Base-by-base conservation (phyloP, 768 basidiomycete genomes). In the Mycena capillaripes region DNA sequence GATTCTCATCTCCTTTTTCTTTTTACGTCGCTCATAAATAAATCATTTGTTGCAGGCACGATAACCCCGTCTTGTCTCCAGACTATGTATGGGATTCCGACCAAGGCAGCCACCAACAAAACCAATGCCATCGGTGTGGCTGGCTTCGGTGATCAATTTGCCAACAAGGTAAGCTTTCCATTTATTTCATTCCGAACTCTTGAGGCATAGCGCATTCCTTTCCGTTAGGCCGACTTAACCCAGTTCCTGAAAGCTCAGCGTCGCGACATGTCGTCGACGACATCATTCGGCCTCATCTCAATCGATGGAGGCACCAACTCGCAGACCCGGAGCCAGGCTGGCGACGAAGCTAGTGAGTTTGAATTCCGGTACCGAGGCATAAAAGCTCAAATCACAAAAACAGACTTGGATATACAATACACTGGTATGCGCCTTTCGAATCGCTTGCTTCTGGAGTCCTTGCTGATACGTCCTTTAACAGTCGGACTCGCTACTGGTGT, bases 271-370 rank as follows among this genome's bases (percentile, higher is more conserved):
- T 16, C 57, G 27, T 69, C 78, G 1, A 52, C 75, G 21, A 79
- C 79, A 8, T 75, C 77, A 11, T 80, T 80, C 61, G 38, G 62
- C 7, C 60, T n/a, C n/a, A n/a, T n/a, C n/a, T n/a, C n/a, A n/a
- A 61, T 81, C 34, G 79, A 81, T 52, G 76, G 77, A 16, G 81
- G 79, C 2, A 64, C 65, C 12, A 81, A 81, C 67, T 71, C 73
- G 21, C 81, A 82, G 69, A 66, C 55, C 19, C 50, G 61, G 3
- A 66, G 46, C 36, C 42, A 76, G 19, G 79, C 81, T 14, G 80
- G 80, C n/a, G 62, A 72, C n/a, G 81, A 82, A 71, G 81, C 81
- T 21, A 76, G 71, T 72, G 25, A 42, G 71, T 62, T 21, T 38
- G 12, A 36, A 36, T 36, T 36, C 34, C 34, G 57, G 32, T 17